Base-by-base conservation (phyloP, 371 early-diverging fungal species). In the Lichtheimia ramosa region DNA sequence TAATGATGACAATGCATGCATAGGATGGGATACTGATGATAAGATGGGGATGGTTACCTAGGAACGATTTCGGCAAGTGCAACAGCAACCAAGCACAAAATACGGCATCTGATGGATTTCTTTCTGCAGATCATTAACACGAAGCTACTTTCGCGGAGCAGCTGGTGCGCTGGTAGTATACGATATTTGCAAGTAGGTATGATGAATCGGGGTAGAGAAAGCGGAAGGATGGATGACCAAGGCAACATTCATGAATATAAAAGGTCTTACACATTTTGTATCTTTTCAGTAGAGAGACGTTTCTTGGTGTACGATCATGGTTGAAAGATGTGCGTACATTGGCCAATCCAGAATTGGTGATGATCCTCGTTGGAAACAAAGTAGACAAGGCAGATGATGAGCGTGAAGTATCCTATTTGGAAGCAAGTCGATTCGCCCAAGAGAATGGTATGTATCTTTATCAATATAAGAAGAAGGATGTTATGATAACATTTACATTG, bases 331-430 rank as follows among this genome's bases (percentile, higher is more conserved):
- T 84, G 58, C 76, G 79, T 56, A 74, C 84, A 65, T 65, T 83
- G 24, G 83, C 84, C n/a, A 89, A 83, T 64, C 87, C 83, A 23
- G 83, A 85, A 58, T 82, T 83, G 39, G 83, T 86, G 28, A 78
- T 83, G 46, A 83, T 89, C 42, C 53, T 90, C 48, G 86, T 91
- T n/a, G 90, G 91, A 0, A 89, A 90, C 63, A 91, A 91, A 56
- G 75, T 71, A 34, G 90, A 90, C 66, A 72, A 82, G 43, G 59
- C 57, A 14, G 34, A 34, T 34, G 83, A 82, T 27, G 81, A 85
- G 57, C 75, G 87, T 8, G 81, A 83, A 67, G 88, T 92, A 0
- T 71, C 84, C 3, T 80, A 75, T 58, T 71, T 88, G 50, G 88
- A 88, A 68, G 92, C 85, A 25, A 82, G 82, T 66, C 80, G 79